Evolutionary conservation across 202 grass and related monocot species (phyloP), one percentile per base, ranked within the genome.

Genomic region (Schoenoplectus triqueter): DNA sequence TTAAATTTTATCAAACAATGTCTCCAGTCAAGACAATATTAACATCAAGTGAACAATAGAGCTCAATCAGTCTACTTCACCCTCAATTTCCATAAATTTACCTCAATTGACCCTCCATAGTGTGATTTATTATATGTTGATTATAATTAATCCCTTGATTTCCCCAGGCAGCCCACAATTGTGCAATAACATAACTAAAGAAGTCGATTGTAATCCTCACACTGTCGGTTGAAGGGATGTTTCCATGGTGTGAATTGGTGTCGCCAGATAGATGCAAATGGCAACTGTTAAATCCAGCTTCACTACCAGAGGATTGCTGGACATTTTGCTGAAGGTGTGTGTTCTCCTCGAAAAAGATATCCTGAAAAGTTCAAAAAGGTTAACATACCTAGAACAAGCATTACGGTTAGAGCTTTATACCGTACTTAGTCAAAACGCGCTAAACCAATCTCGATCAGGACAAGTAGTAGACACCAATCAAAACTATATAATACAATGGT

Each of bases 261-360:
- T 83, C 81, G 40, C 22, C 64, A 59, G 81, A 83, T 55, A 83
- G 40, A 69, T 83, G 70, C 66, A 83, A 69, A 70, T 44, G 46
- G 7, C 81, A 83, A 41, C 81, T 83, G 21, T 83, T 57, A 56
- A 55, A 70, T 40, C 81, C 81, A 82, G n/a, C 7, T 51, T 49
- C 49, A 82, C 11, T 69, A 66, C 42, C 55, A 14, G 47, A 82
- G 3, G 9, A 82, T 40, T 82, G 11, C 41, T 52, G 17, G 15
- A 3, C 60, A 2, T 66, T 81, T 64, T 14, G 42, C 15, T 51
- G 42, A 48, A 52, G 1, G 59, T 59, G 22, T 39, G 7, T 7
- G 3, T 55, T 55, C 62, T 82, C 61, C 18, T 68, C 47, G 55
- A 10, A 67, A 55, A 48, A 14, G 65, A 55, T 31, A 31, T 69